Evolutionary conservation across 495 filamentous ascomycete genomes (phyloP).

Genomic region (Tuber umbilicatum): DNA sequence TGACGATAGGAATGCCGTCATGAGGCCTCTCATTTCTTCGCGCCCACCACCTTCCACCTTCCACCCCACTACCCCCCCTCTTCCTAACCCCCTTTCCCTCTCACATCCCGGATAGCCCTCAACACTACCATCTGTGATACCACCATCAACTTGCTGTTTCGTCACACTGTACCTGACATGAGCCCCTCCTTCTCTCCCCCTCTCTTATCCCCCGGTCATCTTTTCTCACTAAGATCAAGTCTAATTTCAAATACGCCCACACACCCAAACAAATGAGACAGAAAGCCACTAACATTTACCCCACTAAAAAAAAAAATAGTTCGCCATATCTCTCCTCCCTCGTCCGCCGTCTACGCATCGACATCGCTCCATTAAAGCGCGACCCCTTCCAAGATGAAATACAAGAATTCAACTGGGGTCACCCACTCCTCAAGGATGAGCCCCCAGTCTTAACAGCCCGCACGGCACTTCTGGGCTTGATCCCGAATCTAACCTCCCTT

Average conservation of each 20-base stretch:
- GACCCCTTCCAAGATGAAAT: conserved; percentile 24
- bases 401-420: conserved; percentile 34
- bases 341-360: conserved; percentile 29
- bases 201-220: neutral
- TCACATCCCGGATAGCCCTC: neutral
- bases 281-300: neutral
- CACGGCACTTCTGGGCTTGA: conserved; percentile 29
- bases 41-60: too few relatives aligned
- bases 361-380: conserved; percentile 26
- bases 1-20: neutral
- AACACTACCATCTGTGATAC: neutral
- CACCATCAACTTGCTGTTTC: neutral
- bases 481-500: conserved; percentile 26
- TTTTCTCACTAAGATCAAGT: conserved; percentile 9
- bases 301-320: conserved; percentile 11
- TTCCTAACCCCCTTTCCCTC: neutral
- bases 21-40: neutral
- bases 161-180: neutral
- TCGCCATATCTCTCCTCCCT: conserved; percentile 27
- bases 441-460: conserved; percentile 26
- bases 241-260: conserved; percentile 16
- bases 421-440: conserved; percentile 28
- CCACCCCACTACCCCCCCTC: neutral
- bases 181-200: neutral
- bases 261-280: neutral